Conservation (phyloP, 73 alveolate genomes). For the Paramecium primaurelia region DNA sequence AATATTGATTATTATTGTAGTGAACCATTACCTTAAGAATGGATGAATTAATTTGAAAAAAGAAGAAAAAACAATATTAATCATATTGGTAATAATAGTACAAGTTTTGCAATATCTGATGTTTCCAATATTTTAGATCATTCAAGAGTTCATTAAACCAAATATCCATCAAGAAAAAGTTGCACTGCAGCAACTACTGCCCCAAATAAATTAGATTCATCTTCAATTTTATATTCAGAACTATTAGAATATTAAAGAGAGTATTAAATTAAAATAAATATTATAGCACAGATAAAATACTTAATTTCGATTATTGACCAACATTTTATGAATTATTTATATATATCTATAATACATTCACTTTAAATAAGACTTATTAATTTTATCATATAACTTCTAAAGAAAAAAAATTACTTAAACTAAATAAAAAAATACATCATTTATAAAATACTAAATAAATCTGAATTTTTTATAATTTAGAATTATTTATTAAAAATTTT, state of each 20-base stretch:
- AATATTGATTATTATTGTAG: constrained; percentile 34
- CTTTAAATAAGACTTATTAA: not conserved
- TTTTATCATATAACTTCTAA: too few relatives aligned
- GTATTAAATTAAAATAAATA: not conserved
- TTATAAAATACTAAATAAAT: too few relatives aligned
- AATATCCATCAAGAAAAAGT: not conserved
- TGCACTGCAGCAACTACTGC: not conserved
- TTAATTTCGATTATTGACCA: constrained; percentile 1
- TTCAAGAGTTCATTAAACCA: not conserved
- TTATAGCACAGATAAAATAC: constrained; percentile 1
- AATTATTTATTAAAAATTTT: too few relatives aligned
- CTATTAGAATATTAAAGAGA: not conserved
- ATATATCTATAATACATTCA: not conserved
- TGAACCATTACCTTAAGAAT: constrained; percentile 61
- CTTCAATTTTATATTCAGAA: not conserved
- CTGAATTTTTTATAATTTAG: too few relatives aligned
- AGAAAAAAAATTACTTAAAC: too few relatives aligned
- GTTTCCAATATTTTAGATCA: not conserved
- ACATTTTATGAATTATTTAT: not conserved
- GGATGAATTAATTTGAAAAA: constrained; percentile 43
- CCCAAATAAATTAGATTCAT: not conserved
- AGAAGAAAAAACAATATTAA: not conserved
- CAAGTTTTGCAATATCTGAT: constrained; percentile 29
- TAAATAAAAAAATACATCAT: too few relatives aligned
- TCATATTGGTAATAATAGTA: not conserved